A percentile compares a stretch with the other conserved stretches of the same genome.
These are phyloP conservation scores for Tuber aestivum DNA, from an alignment of 495 filamentous ascomycete genomes.

Conservation along the genomic window DNA sequence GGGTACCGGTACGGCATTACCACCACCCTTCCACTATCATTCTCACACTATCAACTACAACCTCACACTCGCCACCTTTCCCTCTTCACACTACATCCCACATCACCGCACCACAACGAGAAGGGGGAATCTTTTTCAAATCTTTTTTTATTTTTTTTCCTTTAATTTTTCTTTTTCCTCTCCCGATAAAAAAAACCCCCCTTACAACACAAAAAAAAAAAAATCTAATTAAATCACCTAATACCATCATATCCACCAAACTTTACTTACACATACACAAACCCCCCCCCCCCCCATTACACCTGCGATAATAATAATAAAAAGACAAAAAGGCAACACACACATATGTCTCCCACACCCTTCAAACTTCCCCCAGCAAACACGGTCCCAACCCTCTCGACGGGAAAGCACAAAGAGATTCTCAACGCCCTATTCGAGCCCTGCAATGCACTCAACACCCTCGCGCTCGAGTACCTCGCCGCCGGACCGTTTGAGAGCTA, in stretches of 20 bases:
- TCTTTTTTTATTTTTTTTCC: neutral
- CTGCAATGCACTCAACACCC: constrained; percentile 63
- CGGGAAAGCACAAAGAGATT: constrained; percentile 53
- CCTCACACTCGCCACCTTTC: neutral
- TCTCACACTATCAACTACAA: neutral
- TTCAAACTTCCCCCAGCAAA: constrained; percentile 45
- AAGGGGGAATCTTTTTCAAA: neutral
- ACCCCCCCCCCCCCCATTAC: neutral
- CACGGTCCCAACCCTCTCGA: constrained; percentile 53
- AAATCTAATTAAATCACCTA: neutral
- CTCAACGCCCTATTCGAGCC: constrained; percentile 88
- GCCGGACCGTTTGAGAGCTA: constrained; percentile 60
- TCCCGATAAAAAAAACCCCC: no score
- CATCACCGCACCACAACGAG: neutral
- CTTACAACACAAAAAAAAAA: neutral
- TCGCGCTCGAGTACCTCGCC: constrained; percentile 62
- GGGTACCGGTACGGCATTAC: neutral
- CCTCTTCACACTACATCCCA: neutral
- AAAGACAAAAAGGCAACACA: neutral
- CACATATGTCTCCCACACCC: constrained; percentile 9
- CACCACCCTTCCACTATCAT: neutral
- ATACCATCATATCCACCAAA: neutral
- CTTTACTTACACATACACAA: neutral
- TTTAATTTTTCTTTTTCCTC: no score
- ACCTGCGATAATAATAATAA: neutral